phyloP scores from a whole-genome alignment of 345 rosid species.

The Euphorbia lathyris region DNA sequence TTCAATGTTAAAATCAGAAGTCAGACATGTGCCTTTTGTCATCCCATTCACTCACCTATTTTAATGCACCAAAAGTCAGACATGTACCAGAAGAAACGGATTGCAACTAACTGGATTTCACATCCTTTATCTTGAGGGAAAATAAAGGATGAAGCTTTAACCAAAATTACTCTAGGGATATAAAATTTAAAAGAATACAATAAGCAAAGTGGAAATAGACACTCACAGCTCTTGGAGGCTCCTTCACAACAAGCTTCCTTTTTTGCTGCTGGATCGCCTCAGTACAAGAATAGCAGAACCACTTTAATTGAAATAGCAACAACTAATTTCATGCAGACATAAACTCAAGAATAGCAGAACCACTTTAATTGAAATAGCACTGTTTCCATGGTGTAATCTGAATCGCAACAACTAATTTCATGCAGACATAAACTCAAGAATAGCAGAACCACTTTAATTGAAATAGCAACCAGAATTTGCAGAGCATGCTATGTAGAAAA shows the following conservation, averaged over 20 bases:
- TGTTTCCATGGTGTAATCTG: neutral
- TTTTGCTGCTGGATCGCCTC: conserved; percentile 74
- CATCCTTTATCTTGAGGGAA: no score
- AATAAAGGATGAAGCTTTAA: no score
- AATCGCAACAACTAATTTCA: no score
- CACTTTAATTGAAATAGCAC: neutral
- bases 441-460: neutral
- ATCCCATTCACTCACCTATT: no score
- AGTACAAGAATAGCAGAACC: conserved; percentile 69
- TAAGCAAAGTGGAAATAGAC: conserved; percentile 7
- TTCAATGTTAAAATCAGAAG: no score
- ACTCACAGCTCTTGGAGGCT: conserved; percentile 91
- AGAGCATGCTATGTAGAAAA: neutral
- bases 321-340: no score
- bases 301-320: conserved; percentile 82
- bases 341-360: neutral
- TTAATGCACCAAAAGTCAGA: conserved; percentile 16
- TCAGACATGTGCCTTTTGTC: no score
- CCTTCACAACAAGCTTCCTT: no score
- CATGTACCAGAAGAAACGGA: neutral
- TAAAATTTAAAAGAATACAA: neutral
- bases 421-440: no score
- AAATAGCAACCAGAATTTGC: neutral
- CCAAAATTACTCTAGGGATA: neutral
- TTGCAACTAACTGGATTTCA: neutral